Conservation (phyloP, 106 monocot genomes). For the Dendrobium nobile region DNA sequence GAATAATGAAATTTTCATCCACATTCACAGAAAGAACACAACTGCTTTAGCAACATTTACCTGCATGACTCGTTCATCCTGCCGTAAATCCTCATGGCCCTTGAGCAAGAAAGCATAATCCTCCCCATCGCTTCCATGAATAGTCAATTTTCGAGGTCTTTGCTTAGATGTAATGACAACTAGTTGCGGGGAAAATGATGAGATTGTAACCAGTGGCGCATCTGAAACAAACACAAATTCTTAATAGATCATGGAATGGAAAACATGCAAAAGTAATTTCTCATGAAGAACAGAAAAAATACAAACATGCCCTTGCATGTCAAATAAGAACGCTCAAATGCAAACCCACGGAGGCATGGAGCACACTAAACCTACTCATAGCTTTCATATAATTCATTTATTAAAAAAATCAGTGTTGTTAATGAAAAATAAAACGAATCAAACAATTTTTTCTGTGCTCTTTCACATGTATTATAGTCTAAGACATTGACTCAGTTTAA, state of each 20-base stretch:
- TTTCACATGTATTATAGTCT: background rate
- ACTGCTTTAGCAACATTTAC: slow-evolving; percentile 15
- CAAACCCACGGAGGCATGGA: background rate
- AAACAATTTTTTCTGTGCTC: background rate
- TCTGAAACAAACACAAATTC: slow-evolving; percentile 40
- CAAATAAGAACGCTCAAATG: background rate
- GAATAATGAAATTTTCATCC: background rate
- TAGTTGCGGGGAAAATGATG: slow-evolving; percentile 85
- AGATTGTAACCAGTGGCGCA: slow-evolving; percentile 80
- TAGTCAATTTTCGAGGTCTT: slow-evolving; percentile 86
- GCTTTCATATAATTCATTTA: background rate
- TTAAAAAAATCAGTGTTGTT: background rate
- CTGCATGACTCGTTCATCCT: slow-evolving; percentile 99
- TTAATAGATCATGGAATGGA: background rate
- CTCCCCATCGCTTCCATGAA: slow-evolving; percentile 90
- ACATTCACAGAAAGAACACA: background rate
- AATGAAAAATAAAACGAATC: too few relatives aligned
- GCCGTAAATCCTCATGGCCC: slow-evolving; percentile 95
- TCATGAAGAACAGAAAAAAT: background rate
- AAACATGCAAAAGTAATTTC: background rate
- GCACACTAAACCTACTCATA: background rate
- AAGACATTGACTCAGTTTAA: background rate
- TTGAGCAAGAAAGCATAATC: slow-evolving; percentile 96
- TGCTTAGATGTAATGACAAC: slow-evolving; percentile 95
- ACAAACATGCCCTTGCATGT: background rate